Percentiles rank a stretch among this genome's conserved stretches.
Evolutionary conservation across 2,329 filamentous ascomycete species (phyloP).

Genomic region (Bimuria novae-zelandiae): DNA sequence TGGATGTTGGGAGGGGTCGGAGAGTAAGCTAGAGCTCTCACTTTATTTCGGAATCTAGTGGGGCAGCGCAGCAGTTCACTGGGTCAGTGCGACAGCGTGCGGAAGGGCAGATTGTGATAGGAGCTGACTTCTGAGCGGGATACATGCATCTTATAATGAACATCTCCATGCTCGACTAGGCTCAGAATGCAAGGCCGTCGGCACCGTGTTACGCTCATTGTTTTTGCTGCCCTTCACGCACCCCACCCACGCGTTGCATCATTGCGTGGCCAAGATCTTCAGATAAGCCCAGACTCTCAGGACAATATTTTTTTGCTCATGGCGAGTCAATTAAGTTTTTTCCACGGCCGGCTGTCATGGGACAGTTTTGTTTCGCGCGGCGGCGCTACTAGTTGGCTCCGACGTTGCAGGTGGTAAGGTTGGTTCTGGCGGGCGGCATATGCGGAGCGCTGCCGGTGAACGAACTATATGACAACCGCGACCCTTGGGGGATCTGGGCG

Average conservation of each 20-base stretch:
- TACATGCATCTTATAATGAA: constrained; percentile 9
- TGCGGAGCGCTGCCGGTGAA: neutral
- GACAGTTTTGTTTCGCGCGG: constrained; percentile 6
- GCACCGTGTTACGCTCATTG: constrained; percentile 12
- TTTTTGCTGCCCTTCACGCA: constrained; percentile 12
- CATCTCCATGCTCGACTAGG: neutral
- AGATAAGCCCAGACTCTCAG: constrained; percentile 11
- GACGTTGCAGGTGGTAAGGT: neutral
- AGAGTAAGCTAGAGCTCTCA: constrained; percentile 17
- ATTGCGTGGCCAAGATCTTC: constrained; percentile 10
- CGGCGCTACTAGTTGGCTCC: constrained; percentile 8
- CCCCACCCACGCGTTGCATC: constrained; percentile 17
- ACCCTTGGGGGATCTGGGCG: neutral
- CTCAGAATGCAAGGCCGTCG: neutral
- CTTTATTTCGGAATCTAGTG: constrained; percentile 15
- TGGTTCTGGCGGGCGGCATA: neutral
- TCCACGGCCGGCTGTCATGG: constrained; percentile 5
- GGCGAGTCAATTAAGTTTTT: neutral
- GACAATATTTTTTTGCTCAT: constrained; percentile 7
- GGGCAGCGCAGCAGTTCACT: constrained; percentile 7
- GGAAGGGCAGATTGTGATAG: constrained; percentile 8
- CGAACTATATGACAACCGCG: neutral
- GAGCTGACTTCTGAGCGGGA: neutral
- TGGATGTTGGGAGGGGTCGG: constrained; percentile 18
- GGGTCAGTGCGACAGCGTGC: constrained; percentile 9